phyloP scores from a whole-genome alignment of 805 yeast genomes.

The Grigorovia jiainica region DNA sequence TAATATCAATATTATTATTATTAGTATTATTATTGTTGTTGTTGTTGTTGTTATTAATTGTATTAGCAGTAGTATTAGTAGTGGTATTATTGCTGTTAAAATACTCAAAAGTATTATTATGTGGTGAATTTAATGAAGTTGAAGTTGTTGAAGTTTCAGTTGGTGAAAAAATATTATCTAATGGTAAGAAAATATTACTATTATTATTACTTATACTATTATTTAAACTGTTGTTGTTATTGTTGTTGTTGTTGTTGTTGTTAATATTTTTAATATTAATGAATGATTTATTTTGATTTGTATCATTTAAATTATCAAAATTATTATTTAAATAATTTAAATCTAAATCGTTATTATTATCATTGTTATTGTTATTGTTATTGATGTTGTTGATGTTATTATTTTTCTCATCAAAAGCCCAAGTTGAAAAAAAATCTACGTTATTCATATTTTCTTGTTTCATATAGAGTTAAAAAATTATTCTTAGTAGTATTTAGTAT shows the following conservation, averaged over 20 bases:
- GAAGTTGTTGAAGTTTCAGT: not conserved
- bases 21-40: too few species aligned
- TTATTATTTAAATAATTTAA: not conserved
- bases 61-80: not conserved
- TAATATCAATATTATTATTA: not conserved
- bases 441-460: not conserved
- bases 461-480: not conserved
- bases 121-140: conserved; percentile 1
- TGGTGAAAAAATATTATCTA: not conserved
- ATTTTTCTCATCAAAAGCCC: not conserved
- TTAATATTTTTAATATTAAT: not conserved
- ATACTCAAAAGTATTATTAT: not conserved
- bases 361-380: not conserved
- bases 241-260: not conserved
- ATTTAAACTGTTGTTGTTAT: not conserved
- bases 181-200: not conserved
- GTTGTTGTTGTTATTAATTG: not conserved
- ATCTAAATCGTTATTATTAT: not conserved
- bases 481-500: not conserved
- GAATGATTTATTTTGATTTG: not conserved
- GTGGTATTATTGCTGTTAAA: not conserved
- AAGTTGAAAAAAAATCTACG: not conserved
- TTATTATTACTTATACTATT: not conserved
- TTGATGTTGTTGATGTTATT: not conserved
- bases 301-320: not conserved